Conservation (phyloP, 208 protist genomes). For the Entamoeba invadens region DNA sequence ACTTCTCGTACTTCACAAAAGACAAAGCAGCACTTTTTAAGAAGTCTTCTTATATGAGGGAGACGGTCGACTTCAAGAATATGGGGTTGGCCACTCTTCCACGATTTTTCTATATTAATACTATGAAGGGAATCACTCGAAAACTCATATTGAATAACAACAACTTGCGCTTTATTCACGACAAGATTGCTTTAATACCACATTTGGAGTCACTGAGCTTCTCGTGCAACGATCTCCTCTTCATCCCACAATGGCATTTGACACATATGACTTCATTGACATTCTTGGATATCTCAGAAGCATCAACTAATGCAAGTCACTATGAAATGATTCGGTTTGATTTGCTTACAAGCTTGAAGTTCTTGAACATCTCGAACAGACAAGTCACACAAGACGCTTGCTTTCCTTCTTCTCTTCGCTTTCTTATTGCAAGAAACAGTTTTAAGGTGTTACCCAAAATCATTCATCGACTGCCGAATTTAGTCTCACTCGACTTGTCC, state of each 20-base stretch:
- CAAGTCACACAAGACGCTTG: not conserved
- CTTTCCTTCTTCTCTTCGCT: not conserved
- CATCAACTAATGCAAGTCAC: not conserved
- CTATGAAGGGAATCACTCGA: not conserved
- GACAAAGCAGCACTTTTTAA: no score
- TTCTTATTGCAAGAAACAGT: not conserved
- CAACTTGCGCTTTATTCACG: not conserved
- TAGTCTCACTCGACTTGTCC: not conserved
- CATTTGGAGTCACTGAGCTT: not conserved
- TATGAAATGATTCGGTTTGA: not conserved
- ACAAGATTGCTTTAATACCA: not conserved
- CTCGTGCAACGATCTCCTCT: not conserved
- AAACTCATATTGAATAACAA: not conserved
- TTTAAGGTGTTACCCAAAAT: not conserved
- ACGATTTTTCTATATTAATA: not conserved
- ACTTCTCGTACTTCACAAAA: not conserved
- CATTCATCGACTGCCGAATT: not conserved
- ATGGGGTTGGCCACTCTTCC: not conserved
- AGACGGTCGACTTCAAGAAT: not conserved
- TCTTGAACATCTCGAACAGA: not conserved
- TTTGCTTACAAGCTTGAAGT: not conserved
- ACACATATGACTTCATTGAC: not conserved
- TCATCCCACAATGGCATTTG: not conserved
- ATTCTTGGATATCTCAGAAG: not conserved
- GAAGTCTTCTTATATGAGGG: not conserved